These are phyloP conservation scores for Eimeria praecox DNA, from an alignment of 169 alveolate species.

Conservation along the genomic window DNA sequence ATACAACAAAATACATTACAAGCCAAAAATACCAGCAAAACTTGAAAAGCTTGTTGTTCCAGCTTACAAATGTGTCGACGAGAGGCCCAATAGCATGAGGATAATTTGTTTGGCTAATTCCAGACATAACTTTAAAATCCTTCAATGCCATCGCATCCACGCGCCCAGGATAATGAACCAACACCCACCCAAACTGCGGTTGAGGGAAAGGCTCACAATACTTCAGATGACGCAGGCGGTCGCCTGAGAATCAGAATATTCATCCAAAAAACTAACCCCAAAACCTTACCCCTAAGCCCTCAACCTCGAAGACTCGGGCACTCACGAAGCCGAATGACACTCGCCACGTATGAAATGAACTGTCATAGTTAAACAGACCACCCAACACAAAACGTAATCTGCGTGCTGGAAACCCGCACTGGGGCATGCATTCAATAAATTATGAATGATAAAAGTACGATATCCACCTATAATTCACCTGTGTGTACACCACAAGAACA, in stretches of 20 bases:
- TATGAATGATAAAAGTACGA: too few relatives aligned
- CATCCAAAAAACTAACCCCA: background rate
- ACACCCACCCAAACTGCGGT: conserved; percentile 72
- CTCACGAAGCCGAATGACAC: too few relatives aligned
- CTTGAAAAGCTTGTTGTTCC: background rate
- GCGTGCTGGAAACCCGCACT: too few relatives aligned
- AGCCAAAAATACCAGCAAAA: background rate
- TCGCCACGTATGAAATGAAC: too few relatives aligned
- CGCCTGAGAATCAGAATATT: conserved; percentile 59
- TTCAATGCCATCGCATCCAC: conserved; percentile 70
- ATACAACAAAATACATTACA: too few relatives aligned
- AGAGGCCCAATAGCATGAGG: conserved; percentile 76
- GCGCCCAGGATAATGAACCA: conserved; percentile 75
- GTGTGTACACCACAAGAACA: too few relatives aligned
- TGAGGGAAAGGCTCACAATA: conserved; percentile 73
- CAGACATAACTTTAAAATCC: conserved; percentile 40
- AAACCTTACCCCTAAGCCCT: background rate
- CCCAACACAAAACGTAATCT: too few relatives aligned
- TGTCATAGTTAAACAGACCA: too few relatives aligned
- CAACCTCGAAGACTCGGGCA: background rate
- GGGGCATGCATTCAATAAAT: too few relatives aligned
- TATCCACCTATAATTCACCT: too few relatives aligned
- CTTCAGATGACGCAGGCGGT: conserved; percentile 76
- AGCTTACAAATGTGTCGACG: conserved; percentile 62
- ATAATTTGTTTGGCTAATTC: conserved; percentile 15